These are phyloP conservation scores for Starmerella powellii DNA, from an alignment of 805 yeast genomes.

Conservation along the genomic window DNA sequence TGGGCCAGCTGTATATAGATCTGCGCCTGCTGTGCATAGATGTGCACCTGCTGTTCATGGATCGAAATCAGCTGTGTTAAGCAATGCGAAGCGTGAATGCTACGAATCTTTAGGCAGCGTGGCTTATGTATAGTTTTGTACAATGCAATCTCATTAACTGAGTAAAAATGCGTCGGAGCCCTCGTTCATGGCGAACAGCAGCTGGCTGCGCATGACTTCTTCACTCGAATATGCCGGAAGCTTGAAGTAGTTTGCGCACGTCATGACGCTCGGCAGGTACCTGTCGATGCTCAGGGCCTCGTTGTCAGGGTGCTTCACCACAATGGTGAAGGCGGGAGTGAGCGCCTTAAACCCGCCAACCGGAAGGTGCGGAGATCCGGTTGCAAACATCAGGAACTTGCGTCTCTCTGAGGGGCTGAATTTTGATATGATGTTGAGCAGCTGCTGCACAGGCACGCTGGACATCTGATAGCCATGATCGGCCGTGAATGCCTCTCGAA, in stretches of 20 bases:
- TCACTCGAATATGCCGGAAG: conserved; percentile 67
- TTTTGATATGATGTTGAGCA: conserved; percentile 49
- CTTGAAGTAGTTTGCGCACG: conserved; percentile 89
- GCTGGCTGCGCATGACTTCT: conserved; percentile 45
- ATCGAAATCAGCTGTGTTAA: too few relatives aligned
- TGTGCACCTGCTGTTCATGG: too few relatives aligned
- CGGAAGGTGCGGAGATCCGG: conserved; percentile 89
- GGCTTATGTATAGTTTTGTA: too few relatives aligned
- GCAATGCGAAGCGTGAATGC: too few relatives aligned
- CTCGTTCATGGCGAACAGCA: conserved; percentile 64
- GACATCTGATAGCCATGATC: conserved; percentile 81
- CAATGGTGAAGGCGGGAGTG: conserved; percentile 77
- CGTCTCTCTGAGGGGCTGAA: conserved; percentile 50
- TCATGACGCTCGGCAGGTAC: conserved; percentile 93
- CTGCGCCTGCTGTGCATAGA: too few relatives aligned
- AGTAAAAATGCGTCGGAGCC: conserved; percentile 81
- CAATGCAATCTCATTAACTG: conserved; percentile 42
- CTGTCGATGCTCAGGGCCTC: conserved; percentile 51
- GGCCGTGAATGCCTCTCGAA: conserved; percentile 54
- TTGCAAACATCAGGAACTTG: conserved; percentile 68
- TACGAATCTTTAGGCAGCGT: too few relatives aligned
- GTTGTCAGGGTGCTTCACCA: conserved; percentile 59
- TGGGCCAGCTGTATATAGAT: too few relatives aligned
- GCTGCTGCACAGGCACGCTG: conserved; percentile 46
- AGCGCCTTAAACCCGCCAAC: conserved; percentile 83